Evolutionary conservation across 441 rosid genomes (phyloP).

Genomic region (Bruguiera hainesii): DNA sequence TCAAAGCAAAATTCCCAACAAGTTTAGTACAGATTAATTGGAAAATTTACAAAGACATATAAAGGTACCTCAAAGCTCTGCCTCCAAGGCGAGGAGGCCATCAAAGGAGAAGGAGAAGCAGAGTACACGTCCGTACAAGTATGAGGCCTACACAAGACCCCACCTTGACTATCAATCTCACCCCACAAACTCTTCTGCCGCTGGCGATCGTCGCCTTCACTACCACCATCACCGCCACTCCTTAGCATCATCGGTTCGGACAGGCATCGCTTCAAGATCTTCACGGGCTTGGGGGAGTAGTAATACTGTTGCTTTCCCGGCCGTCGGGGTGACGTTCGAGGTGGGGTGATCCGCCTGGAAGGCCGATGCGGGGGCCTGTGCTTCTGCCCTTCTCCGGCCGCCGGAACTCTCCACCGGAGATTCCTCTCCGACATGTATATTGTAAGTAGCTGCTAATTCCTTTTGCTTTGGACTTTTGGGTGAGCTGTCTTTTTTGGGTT

Average conservation of each 20-base stretch:
- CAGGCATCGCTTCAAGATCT: conserved; percentile 45
- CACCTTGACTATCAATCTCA: conserved; percentile 15
- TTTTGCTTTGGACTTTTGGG: no score
- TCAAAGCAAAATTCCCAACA: neutral
- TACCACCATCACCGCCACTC: conserved; percentile 3
- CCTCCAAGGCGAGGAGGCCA: conserved; percentile 32
- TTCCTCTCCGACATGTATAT: conserved; percentile 34
- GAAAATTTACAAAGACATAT: neutral
- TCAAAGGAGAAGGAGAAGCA: conserved; percentile 48
- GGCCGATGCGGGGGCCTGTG: conserved; percentile 25
- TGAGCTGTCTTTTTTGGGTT: no score
- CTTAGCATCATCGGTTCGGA: conserved; percentile 57
- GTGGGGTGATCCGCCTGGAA: conserved; percentile 24
- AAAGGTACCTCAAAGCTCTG: conserved; percentile 29
- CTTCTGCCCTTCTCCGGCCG: conserved; percentile 22
- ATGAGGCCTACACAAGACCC: conserved; percentile 36
- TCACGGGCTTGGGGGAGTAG: conserved; percentile 29
- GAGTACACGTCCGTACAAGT: conserved; percentile 43
- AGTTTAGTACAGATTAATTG: neutral
- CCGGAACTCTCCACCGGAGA: conserved; percentile 27
- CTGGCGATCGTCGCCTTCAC: conserved; percentile 13
- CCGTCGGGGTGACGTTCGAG: conserved; percentile 24
- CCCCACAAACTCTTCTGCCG: conserved; percentile 13
- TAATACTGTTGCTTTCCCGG: conserved; percentile 11
- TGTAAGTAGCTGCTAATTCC: neutral